Conservation (phyloP, 371 early-diverging fungal species). For the Lichtheimia ornata region DNA sequence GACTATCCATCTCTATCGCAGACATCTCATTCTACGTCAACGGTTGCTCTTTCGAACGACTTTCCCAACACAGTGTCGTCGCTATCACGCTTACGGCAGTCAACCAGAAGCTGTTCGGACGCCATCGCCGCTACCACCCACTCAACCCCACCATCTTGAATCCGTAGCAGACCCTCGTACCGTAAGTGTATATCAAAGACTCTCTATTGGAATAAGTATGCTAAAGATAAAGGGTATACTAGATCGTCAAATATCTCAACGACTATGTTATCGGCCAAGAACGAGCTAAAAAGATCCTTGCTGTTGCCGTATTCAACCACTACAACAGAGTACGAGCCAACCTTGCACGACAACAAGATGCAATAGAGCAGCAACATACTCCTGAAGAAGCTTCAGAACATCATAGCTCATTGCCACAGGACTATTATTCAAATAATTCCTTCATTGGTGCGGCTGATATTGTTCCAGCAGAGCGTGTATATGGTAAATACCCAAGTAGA, state of each 20-base stretch:
- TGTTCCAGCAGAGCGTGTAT: constrained; percentile 24
- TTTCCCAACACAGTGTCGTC: too few relatives aligned
- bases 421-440: constrained; percentile 19
- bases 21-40: too few relatives aligned
- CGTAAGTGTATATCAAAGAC: neutral
- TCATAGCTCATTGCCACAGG: constrained; percentile 21
- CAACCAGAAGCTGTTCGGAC: constrained; percentile 1
- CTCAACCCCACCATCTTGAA: constrained; percentile 5
- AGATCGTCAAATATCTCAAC: constrained; percentile 77
- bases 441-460: constrained; percentile 23
- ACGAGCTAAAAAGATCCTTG: constrained; percentile 71
- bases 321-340: constrained; percentile 74
- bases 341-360: constrained; percentile 14
- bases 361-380: neutral
- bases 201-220: neutral
- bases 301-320: constrained; percentile 83
- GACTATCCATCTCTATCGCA: too few relatives aligned
- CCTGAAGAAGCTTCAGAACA: constrained; percentile 12
- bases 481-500: constrained; percentile 15
- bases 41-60: too few relatives aligned
- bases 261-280: constrained; percentile 85
- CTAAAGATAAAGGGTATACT: neutral
- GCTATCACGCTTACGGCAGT: too few relatives aligned
- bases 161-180: constrained; percentile 21
- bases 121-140: neutral